These are phyloP conservation scores for Leccinum disarticulatum DNA, from an alignment of 768 basidiomycete genomes.

Conservation along the genomic window DNA sequence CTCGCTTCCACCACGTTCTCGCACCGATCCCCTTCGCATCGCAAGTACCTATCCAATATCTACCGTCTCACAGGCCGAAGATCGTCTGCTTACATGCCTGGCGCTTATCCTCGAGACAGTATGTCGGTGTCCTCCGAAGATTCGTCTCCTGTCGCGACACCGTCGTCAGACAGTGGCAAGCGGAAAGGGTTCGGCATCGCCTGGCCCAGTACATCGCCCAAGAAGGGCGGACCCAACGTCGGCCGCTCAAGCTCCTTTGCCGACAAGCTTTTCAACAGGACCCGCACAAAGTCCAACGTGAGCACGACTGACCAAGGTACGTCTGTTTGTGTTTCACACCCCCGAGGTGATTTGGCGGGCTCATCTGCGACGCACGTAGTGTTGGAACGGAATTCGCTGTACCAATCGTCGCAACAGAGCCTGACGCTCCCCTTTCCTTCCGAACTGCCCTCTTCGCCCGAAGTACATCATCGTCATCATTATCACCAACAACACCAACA, in stretches of 20 bases:
- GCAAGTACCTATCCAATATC: constrained; percentile 49
- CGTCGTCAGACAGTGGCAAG: constrained; percentile 44
- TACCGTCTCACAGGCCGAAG: constrained; percentile 43
- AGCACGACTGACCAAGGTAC: constrained; percentile 47
- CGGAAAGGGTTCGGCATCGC: constrained; percentile 35
- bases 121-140: constrained; percentile 70
- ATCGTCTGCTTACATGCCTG: constrained; percentile 41
- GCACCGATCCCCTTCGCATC: constrained; percentile 48
- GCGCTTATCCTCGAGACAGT: constrained; percentile 53
- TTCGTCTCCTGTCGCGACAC: constrained; percentile 58
- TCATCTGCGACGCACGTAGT: background rate
- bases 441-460: constrained; percentile 1
- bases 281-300: constrained; percentile 52
- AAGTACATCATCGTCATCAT: background rate
- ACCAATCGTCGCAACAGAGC: constrained; percentile 25
- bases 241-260: constrained; percentile 59
- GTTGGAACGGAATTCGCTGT: constrained; percentile 30
- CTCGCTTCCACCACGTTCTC: constrained; percentile 43
- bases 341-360: background rate
- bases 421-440: constrained; percentile 25
- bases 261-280: constrained; percentile 56
- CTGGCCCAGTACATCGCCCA: constrained; percentile 53
- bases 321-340: constrained; percentile 19
- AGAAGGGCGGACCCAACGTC: constrained; percentile 44
- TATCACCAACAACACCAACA: background rate